Base-by-base conservation (phyloP, 805 yeast genomes). In the Starmerella vaccinii region DNA sequence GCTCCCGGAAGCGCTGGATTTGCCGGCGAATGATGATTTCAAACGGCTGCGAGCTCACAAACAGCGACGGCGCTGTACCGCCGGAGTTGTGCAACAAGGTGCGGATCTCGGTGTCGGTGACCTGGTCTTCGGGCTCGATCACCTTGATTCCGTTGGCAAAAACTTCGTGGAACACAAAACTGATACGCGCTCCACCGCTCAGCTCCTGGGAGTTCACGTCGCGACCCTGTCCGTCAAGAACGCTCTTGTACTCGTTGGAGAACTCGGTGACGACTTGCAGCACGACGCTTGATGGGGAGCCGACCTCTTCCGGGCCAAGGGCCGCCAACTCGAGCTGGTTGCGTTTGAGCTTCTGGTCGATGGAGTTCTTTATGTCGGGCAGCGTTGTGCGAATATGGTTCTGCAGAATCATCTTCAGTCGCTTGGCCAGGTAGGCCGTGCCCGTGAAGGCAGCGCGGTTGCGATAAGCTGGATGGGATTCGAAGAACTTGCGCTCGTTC, bases 171-270 rank as follows among this genome's bases (percentile, higher is more conserved):
- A 92, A 92, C 15, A 92, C 97, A 71, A 88, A 92, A 37, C 95
- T 84, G 57, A 92, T 86, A 75, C 98, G 83, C 0, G 98, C 98
- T 68, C 95, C 98, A 66, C 98, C 98, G 60, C 95, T 83, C 60
- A 92, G 77, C 70, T 92, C 98, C 65, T 82, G 79, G 12, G 90
- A 78, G 5, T 92, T 80, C 61, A 92, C 75, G 63, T 90, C 98
- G 67, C 80, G 84, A 34, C 94, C 84, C 65, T 88, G 94, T 71
- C 98, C 98, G 61, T 87, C 95, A 59, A 92, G 73, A 39, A 90
- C 84, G 22, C 92, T 89, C 59, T 78, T 81, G 69, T 89, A 92
- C 65, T 90, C 97, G 66, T 85, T 89, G 61, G 92, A 76, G 65
- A 92, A 92, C 68, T 87, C 95, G 22, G 97, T 90, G 61, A 92